These are phyloP conservation scores for Puccinia horiana DNA, from an alignment of 1,284 basidiomycete genomes.

Conservation along the genomic window DNA sequence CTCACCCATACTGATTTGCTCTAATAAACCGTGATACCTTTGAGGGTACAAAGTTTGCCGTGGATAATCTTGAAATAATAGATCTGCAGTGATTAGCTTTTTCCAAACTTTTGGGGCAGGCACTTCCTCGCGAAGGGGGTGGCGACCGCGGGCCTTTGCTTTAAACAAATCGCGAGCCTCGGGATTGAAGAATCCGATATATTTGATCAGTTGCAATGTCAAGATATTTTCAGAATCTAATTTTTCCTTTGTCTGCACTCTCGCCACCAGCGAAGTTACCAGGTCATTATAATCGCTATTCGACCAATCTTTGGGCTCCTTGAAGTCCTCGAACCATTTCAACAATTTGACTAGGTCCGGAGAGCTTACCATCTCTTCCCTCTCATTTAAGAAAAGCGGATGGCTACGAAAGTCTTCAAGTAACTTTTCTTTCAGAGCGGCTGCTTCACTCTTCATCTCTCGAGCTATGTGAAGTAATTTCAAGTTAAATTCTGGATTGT, in stretches of 20 bases:
- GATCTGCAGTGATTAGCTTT: conserved; percentile 27
- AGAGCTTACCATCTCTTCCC: neutral
- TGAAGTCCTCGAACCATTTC: conserved; percentile 4
- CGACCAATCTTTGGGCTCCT: neutral
- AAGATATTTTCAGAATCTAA: conserved; percentile 11
- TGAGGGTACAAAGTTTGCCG: conserved; percentile 19
- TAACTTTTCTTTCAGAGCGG: conserved; percentile 10
- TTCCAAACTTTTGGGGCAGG: neutral
- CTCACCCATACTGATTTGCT: conserved; percentile 31
- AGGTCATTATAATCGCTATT: neutral
- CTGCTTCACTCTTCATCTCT: neutral
- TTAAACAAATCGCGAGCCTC: conserved; percentile 19
- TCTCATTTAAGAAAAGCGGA: conserved; percentile 1
- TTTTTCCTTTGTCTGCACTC: neutral
- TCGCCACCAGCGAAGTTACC: neutral
- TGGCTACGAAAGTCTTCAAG: conserved; percentile 37
- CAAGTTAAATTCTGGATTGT: neutral
- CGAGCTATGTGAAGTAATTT: neutral
- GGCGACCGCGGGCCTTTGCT: neutral
- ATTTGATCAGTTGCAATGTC: conserved; percentile 24
- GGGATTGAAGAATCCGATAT: conserved; percentile 25
- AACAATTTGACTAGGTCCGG: neutral
- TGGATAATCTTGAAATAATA: conserved; percentile 24
- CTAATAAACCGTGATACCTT: conserved; percentile 33
- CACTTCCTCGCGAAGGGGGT: neutral